Conservation (phyloP, 2,329 filamentous ascomycete species). For the Herpotrichia juniperi region DNA sequence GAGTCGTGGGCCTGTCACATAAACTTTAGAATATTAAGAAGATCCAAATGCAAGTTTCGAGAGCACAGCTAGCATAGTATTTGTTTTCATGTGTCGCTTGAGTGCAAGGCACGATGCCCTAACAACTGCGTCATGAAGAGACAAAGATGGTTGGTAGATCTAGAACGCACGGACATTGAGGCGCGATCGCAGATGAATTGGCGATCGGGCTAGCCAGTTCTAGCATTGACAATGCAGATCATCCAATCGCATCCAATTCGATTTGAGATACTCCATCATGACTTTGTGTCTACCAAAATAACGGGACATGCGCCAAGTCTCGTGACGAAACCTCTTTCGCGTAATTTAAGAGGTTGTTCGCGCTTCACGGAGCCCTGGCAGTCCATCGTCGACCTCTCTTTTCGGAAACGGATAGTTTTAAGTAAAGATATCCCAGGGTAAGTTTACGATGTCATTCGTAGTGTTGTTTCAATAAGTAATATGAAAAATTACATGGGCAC, state of each 20-base stretch:
- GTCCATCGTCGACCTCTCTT: no score
- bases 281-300: conserved; percentile 12
- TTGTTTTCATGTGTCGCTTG: conserved; percentile 18
- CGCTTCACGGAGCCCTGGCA: no score
- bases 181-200: conserved; percentile 4
- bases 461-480: neutral
- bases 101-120: conserved; percentile 10
- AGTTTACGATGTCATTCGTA: neutral
- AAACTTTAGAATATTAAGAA: conserved; percentile 6
- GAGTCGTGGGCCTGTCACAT: conserved; percentile 29
- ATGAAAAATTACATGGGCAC: neutral
- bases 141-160: conserved; percentile 32
- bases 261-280: conserved; percentile 20
- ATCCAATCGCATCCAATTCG: neutral
- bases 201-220: conserved; percentile 19
- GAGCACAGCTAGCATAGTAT: conserved; percentile 9
- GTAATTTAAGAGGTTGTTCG: no score
- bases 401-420: no score
- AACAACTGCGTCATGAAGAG: conserved; percentile 40
- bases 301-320: neutral
- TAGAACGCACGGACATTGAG: conserved; percentile 13
- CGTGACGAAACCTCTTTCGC: neutral
- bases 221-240: neutral
- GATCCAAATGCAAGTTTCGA: neutral
- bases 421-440: no score